Percentiles rank a stretch among this genome's conserved stretches.
Evolutionary conservation across 2,329 filamentous ascomycete species (phyloP).

Genomic region (Xylaria sp.): DNA sequence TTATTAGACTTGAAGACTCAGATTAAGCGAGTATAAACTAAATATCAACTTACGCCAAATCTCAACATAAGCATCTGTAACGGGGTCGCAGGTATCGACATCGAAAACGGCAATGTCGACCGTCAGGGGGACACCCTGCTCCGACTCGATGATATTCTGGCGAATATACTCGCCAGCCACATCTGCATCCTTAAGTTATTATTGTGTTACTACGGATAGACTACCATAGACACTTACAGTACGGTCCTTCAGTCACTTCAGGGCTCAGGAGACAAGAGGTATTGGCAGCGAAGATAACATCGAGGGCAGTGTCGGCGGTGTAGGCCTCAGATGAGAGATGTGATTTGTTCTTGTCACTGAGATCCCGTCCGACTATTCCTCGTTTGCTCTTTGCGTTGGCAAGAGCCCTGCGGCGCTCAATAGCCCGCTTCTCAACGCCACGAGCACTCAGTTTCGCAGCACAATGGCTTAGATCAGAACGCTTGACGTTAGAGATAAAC

Average conservation of each 20-base stretch:
- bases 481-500: neutral
- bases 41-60: constrained; percentile 28
- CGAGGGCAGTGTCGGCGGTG: neutral
- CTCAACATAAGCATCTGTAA: constrained; percentile 19
- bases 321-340: neutral
- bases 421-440: constrained; percentile 1
- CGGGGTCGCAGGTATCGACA: constrained; percentile 27
- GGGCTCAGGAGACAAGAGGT: constrained; percentile 11
- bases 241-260: constrained; percentile 41
- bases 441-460: neutral
- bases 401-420: neutral
- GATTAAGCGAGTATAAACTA: neutral
- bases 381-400: neutral
- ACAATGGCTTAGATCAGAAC: constrained; percentile 6
- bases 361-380: neutral
- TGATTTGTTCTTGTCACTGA: constrained; percentile 6
- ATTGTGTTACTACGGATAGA: neutral
- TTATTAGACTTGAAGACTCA: neutral
- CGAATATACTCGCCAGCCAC: constrained; percentile 31
- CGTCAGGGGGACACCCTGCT: constrained; percentile 23
- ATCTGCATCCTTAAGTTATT: constrained; percentile 11
- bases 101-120: constrained; percentile 29
- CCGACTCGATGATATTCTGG: constrained; percentile 17
- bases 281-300: neutral
- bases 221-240: constrained; percentile 3